phyloP scores from a whole-genome alignment of 352 stramenopile genomes.

The Phytophthora syringae region DNA sequence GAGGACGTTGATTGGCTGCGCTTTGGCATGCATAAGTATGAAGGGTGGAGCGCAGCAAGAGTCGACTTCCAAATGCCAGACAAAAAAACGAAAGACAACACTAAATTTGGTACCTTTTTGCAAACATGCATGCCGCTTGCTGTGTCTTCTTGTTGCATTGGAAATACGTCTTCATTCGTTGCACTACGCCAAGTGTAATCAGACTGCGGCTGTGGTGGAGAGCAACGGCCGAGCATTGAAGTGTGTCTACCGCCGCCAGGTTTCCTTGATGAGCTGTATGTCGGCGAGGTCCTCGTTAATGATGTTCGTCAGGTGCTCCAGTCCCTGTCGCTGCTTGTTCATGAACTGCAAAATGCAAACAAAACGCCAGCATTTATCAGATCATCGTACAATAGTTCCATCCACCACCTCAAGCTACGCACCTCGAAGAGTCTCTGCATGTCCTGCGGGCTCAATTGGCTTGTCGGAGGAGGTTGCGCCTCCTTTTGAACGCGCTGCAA shows the following conservation, averaged over 20 bases:
- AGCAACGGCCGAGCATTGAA: no score
- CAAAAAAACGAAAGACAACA: conserved; percentile 27
- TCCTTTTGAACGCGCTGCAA: conserved; percentile 74
- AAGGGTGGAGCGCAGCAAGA: conserved; percentile 21
- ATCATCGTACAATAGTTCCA: neutral
- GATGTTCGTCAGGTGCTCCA: conserved; percentile 84
- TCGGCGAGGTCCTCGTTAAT: conserved; percentile 87
- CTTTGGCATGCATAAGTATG: conserved; percentile 40
- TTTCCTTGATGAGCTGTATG: conserved; percentile 90
- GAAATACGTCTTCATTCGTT: conserved; percentile 15
- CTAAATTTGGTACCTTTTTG: conserved; percentile 41
- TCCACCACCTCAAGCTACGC: neutral
- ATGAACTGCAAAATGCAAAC: conserved; percentile 58
- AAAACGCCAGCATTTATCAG: conserved; percentile 11
- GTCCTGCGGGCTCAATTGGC: conserved; percentile 77
- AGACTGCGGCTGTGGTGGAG: no score
- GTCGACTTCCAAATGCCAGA: conserved; percentile 26
- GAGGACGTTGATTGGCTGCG: conserved; percentile 7
- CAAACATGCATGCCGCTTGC: conserved; percentile 27
- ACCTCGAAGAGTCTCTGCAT: conserved; percentile 80
- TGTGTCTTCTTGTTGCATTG: conserved; percentile 8
- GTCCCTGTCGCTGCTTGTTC: conserved; percentile 84
- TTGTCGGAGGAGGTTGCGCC: conserved; percentile 38
- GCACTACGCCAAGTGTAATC: no score
- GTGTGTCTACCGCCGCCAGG: conserved; percentile 72